A percentile compares a stretch with the other conserved stretches of the same genome.
These are phyloP conservation scores for Adenanthera pavonina DNA, from an alignment of 306 rosid genomes.

Conservation along the genomic window DNA sequence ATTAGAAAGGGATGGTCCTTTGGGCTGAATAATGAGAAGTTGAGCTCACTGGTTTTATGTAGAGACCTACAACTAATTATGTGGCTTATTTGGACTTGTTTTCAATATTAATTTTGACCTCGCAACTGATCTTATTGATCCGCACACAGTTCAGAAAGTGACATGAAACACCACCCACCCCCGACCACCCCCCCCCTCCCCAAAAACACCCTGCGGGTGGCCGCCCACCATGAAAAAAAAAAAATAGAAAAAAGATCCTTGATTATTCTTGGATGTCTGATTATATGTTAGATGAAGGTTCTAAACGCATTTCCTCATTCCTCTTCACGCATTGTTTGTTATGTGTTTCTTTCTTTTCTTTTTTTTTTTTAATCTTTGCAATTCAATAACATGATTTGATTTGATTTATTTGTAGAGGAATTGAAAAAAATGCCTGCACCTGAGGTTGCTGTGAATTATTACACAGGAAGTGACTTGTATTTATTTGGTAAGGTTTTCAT, in stretches of 20 bases:
- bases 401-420: conserved; percentile 56
- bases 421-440: conserved; percentile 86
- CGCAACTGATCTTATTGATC: neutral
- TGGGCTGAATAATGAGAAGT: conserved; percentile 28
- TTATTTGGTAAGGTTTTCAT: conserved; percentile 73
- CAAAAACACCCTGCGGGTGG: neutral
- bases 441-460: conserved; percentile 92
- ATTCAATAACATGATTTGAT: conserved; percentile 41
- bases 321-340: conserved; percentile 24
- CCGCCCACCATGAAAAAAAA: neutral
- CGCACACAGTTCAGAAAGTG: neutral
- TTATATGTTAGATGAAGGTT: conserved; percentile 16
- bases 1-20: neutral
- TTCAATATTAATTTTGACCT: neutral
- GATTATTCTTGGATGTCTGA: conserved; percentile 9
- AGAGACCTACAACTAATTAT: neutral
- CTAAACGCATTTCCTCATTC: conserved; percentile 18
- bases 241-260: conserved; percentile 24
- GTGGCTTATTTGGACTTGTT: conserved; percentile 15
- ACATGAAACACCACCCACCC: neutral
- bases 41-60: conserved; percentile 28
- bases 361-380: neutral
- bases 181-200: neutral
- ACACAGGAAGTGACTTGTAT: conserved; percentile 86
- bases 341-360: neutral